These are phyloP conservation scores for Fomitopsis palustris DNA, from an alignment of 1,284 basidiomycete species.

Conservation along the genomic window DNA sequence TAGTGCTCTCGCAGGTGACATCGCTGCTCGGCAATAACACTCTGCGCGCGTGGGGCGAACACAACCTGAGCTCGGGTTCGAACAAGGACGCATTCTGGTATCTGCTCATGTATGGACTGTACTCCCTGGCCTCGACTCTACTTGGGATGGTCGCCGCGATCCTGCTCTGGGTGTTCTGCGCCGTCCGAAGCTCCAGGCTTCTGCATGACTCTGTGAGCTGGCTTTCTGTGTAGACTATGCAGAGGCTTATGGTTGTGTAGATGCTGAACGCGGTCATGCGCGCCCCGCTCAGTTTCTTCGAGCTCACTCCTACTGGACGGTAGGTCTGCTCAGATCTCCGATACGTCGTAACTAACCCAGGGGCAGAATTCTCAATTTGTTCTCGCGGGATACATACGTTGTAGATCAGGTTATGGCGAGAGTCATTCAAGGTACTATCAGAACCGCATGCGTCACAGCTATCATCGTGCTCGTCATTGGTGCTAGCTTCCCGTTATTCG, in stretches of 20 bases:
- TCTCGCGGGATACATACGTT: constrained; percentile 91
- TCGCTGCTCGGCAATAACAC: constrained; percentile 64
- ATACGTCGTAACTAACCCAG: neutral
- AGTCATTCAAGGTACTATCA: constrained; percentile 67
- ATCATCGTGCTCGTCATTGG: constrained; percentile 83
- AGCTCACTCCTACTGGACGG: constrained; percentile 79
- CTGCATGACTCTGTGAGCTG: constrained; percentile 72
- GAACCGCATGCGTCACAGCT: constrained; percentile 57
- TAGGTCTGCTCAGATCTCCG: constrained; percentile 26
- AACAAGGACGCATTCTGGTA: constrained; percentile 61
- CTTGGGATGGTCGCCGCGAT: constrained; percentile 55
- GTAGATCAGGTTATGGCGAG: constrained; percentile 81
- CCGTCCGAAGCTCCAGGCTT: constrained; percentile 68
- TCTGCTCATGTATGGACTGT: constrained; percentile 60
- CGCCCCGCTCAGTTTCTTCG: constrained; percentile 86
- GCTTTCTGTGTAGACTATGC: neutral
- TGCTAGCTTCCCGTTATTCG: constrained; percentile 78
- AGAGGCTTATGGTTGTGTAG: constrained; percentile 31
- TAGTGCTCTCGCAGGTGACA: constrained; percentile 50
- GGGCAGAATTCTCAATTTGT: constrained; percentile 77
- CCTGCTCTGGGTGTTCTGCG: constrained; percentile 77
- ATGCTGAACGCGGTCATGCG: constrained; percentile 78
- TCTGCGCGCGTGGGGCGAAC: constrained; percentile 78
- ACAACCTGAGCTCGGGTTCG: constrained; percentile 59
- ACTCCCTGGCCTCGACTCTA: constrained; percentile 49